Conservation (phyloP, 192 early-diverging fungal species). For the Backusella tarrabulga region DNA sequence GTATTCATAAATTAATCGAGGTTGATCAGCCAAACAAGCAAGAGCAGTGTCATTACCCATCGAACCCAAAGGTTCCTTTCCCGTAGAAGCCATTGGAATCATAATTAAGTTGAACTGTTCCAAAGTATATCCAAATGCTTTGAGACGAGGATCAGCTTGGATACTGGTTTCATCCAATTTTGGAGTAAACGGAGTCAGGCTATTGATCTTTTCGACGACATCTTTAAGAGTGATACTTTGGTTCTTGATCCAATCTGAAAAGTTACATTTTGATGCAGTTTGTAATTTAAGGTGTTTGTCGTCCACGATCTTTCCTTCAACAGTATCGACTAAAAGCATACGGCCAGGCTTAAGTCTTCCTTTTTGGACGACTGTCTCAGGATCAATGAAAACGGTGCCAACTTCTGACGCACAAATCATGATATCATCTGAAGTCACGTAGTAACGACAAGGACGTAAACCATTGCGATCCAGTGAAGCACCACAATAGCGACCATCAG, state of each 20-base stretch:
- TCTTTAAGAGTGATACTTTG: constrained; percentile 77
- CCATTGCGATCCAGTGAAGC: constrained; percentile 97
- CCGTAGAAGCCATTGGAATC: constrained; percentile 81
- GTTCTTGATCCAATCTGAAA: constrained; percentile 81
- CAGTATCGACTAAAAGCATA: constrained; percentile 97
- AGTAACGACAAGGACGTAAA: constrained; percentile 95
- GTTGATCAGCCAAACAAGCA: constrained; percentile 89
- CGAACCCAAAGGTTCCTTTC: constrained; percentile 98
- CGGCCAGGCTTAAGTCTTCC: constrained; percentile 95
- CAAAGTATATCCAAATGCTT: constrained; percentile 88
- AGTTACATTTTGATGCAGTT: constrained; percentile 71
- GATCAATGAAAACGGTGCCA: constrained; percentile 83
- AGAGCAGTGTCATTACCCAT: constrained; percentile 98
- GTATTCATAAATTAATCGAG: constrained; percentile 94
- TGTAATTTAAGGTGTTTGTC: constrained; percentile 86
- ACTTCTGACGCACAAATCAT: constrained; percentile 99
- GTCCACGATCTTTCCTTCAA: constrained; percentile 86
- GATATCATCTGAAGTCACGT: constrained; percentile 85
- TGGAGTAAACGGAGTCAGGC: constrained; percentile 24
- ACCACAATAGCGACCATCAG: constrained; percentile 95
- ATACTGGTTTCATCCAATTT: constrained; percentile 61
- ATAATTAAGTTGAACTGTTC: constrained; percentile 93
- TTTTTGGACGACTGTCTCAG: constrained; percentile 80
- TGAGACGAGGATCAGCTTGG: constrained; percentile 73
- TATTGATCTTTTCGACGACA: constrained; percentile 43